Conservation (phyloP, 1,139 yeast genomes). For the Taiozyma sp. region DNA sequence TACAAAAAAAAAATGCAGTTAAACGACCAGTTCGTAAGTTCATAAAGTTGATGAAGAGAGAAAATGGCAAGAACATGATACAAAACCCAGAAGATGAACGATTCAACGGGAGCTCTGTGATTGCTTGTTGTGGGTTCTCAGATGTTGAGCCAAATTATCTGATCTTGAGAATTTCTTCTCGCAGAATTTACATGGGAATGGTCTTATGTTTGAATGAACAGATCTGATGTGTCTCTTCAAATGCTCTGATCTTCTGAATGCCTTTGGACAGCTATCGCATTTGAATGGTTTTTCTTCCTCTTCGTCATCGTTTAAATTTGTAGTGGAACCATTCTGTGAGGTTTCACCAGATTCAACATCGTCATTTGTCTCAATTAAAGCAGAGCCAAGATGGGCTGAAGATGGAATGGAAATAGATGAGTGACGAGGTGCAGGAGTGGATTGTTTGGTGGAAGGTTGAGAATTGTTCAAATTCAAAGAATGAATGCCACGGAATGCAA, state of each 20-base stretch:
- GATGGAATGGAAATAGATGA: neutral
- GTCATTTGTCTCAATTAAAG: neutral
- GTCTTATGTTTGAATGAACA: constrained; percentile 59
- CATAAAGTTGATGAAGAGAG: neutral
- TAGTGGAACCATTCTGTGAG: neutral
- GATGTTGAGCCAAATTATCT: constrained; percentile 74
- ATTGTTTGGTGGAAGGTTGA: neutral
- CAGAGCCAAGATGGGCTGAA: neutral
- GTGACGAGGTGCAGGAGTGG: neutral
- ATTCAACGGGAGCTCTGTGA: neutral
- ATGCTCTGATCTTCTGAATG: constrained; percentile 74
- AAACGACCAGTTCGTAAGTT: neutral
- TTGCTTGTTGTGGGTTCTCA: constrained; percentile 51
- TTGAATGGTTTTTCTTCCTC: constrained; percentile 32
- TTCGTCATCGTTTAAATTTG: constrained; percentile 8
- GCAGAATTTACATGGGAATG: constrained; percentile 66
- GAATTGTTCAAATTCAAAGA: neutral
- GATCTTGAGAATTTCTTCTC: constrained; percentile 72
- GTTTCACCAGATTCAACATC: neutral
- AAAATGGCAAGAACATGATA: neutral
- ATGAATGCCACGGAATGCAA: constrained; percentile 3
- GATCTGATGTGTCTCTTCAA: constrained; percentile 73
- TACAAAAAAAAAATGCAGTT: neutral
- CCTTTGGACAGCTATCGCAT: constrained; percentile 32
- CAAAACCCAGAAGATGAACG: neutral